Evolutionary conservation across 768 basidiomycete species (phyloP).

Genomic region (Xanthoconium purpureum): DNA sequence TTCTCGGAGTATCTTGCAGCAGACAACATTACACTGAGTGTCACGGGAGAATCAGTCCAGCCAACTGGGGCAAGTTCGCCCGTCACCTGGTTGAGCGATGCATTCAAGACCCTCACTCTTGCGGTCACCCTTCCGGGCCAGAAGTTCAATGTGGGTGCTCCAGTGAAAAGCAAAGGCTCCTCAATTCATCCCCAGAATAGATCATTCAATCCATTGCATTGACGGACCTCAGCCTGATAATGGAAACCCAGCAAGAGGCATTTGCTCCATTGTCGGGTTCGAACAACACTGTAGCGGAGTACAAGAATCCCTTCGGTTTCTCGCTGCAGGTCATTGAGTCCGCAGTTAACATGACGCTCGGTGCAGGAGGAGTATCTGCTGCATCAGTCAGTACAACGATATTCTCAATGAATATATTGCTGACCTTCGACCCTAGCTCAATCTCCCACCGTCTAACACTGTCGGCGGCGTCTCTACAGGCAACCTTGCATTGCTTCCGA

Average conservation of each 20-base stretch:
- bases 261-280: conserved; percentile 63
- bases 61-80: conserved; percentile 49
- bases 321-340: conserved; percentile 60
- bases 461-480: conserved; percentile 68
- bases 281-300: conserved; percentile 50
- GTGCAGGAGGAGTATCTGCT: conserved; percentile 44
- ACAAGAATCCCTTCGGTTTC: conserved; percentile 77
- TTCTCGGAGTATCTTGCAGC: conserved; percentile 66
- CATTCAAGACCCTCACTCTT: conserved; percentile 64
- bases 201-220: conserved; percentile 64
- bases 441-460: conserved; percentile 45
- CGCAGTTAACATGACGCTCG: conserved; percentile 52
- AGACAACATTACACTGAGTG: conserved; percentile 57
- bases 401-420: neutral
- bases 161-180: neutral
- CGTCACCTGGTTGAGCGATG: conserved; percentile 64
- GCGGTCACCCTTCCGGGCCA: conserved; percentile 61
- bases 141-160: conserved; percentile 43
- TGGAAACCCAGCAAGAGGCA: conserved; percentile 50
- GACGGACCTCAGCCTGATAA: conserved; percentile 52
- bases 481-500: conserved; percentile 55
- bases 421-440: conserved; percentile 37
- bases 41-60: conserved; percentile 58
- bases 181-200: conserved; percentile 25
- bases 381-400: conserved; percentile 43